Conservation (phyloP, 768 basidiomycete genomes). For the Boletales sp. region DNA sequence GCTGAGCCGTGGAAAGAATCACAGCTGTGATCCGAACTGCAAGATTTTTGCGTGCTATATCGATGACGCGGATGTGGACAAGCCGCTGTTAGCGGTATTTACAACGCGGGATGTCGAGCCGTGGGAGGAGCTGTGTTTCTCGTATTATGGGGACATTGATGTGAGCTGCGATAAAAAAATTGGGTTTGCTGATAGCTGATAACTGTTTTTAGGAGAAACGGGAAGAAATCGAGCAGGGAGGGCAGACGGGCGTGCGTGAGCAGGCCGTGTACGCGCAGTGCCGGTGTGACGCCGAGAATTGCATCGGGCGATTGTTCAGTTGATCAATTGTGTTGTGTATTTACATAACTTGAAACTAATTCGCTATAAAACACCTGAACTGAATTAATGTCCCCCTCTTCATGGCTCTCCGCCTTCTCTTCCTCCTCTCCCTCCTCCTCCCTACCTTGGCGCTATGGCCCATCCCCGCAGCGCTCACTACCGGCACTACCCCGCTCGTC, state of each 20-base stretch:
- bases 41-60: constrained; percentile 69
- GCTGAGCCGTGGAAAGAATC: constrained; percentile 55
- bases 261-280: constrained; percentile 49
- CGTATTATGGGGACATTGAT: constrained; percentile 60
- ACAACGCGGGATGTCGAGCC: constrained; percentile 59
- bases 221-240: constrained; percentile 11
- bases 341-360: too few relatives aligned
- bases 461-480: constrained; percentile 23
- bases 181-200: not conserved
- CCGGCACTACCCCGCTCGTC: constrained; percentile 25
- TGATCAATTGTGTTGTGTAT: constrained; percentile 4
- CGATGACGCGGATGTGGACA: constrained; percentile 69
- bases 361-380: too few relatives aligned
- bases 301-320: constrained; percentile 39
- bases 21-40: constrained; percentile 89
- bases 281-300: constrained; percentile 49
- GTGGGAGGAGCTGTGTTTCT: constrained; percentile 74
- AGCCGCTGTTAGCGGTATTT: constrained; percentile 68
- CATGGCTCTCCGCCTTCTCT: not conserved
- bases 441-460: constrained; percentile 31
- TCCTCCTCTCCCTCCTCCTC: constrained; percentile 11
- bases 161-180: constrained; percentile 16
- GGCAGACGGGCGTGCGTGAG: constrained; percentile 11
- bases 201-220: constrained; percentile 17
- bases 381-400: too few relatives aligned